Percentiles rank a stretch among this genome's conserved stretches.
These are phyloP conservation scores for Hamigera avellanea DNA, from an alignment of 495 filamentous ascomycete species.

Conservation along the genomic window DNA sequence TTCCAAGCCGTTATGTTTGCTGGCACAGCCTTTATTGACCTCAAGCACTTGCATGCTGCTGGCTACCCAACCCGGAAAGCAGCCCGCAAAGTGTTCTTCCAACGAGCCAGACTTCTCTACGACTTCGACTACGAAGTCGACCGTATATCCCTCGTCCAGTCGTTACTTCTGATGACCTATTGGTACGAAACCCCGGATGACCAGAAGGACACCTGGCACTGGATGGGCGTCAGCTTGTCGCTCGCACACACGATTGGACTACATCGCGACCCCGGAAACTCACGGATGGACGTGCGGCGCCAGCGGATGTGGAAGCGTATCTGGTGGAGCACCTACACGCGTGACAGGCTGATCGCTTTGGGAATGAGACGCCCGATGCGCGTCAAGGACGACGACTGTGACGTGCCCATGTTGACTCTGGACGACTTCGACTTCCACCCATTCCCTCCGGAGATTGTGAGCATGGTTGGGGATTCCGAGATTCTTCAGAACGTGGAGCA, in stretches of 20 bases:
- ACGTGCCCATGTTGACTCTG: slow-evolving; percentile 75
- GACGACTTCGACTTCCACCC: slow-evolving; percentile 71
- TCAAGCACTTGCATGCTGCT: slow-evolving; percentile 52
- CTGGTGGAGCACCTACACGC: slow-evolving; percentile 92
- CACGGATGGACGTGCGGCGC: slow-evolving; percentile 55
- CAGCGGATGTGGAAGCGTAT: slow-evolving; percentile 80
- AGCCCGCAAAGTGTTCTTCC: slow-evolving; percentile 70
- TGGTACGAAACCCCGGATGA: slow-evolving; percentile 88
- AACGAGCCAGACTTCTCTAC: slow-evolving; percentile 64
- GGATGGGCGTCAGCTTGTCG: slow-evolving; percentile 81
- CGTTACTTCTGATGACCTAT: slow-evolving; percentile 75
- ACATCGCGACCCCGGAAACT: slow-evolving; percentile 67
- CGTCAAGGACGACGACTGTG: slow-evolving; percentile 81
- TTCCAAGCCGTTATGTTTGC: slow-evolving; percentile 80
- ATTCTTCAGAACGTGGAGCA: slow-evolving; percentile 49
- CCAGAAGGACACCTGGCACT: slow-evolving; percentile 85
- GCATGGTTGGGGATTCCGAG: slow-evolving; percentile 55
- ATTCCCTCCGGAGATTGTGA: slow-evolving; percentile 49
- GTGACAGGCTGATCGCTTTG: slow-evolving; percentile 75
- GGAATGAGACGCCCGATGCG: slow-evolving; percentile 83
- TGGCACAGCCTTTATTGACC: slow-evolving; percentile 65
- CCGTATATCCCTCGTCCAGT: slow-evolving; percentile 72
- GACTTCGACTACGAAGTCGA: slow-evolving; percentile 82
- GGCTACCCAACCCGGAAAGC: slow-evolving; percentile 60
- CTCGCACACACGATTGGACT: slow-evolving; percentile 75